Percentiles rank a stretch among this genome's conserved stretches.
Conservation (phyloP, 75 land plant genomes). For the Ceratopteris richardii region DNA sequence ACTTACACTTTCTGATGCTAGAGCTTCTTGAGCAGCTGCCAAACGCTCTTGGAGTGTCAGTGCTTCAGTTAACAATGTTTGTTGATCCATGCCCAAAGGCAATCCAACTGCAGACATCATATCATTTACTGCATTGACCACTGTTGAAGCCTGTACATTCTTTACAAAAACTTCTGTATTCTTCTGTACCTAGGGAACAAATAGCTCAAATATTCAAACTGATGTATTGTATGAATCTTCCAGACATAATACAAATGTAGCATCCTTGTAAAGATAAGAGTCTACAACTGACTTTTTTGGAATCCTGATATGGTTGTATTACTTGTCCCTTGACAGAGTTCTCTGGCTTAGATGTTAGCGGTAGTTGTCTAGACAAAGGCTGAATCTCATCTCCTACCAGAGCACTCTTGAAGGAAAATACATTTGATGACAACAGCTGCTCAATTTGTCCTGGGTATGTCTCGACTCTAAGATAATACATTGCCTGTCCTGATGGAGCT, state of each 20-base stretch:
- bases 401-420: constrained; percentile 67
- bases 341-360: neutral
- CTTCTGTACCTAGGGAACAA: constrained; percentile 4
- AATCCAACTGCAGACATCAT: constrained; percentile 86
- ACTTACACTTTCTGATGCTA: constrained; percentile 75
- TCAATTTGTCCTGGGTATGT: constrained; percentile 43
- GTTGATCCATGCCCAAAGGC: constrained; percentile 60
- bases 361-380: neutral
- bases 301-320: no score
- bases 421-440: constrained; percentile 65
- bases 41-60: constrained; percentile 67
- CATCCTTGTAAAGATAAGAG: neutral
- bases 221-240: neutral
- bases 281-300: neutral
- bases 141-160: constrained; percentile 56
- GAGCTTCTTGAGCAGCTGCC: constrained; percentile 51
- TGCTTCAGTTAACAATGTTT: constrained; percentile 48
- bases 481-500: constrained; percentile 80
- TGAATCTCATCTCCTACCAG: constrained; percentile 11
- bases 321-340: no score
- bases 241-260: neutral
- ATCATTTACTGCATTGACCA: constrained; percentile 85
- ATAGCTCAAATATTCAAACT: neutral
- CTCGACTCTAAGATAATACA: constrained; percentile 73
- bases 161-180: neutral